A percentile compares a stretch with the other conserved stretches of the same genome.
These are phyloP conservation scores for Daucus carota DNA, from an alignment of 129 eudicot genomes.

Conservation along the genomic window DNA sequence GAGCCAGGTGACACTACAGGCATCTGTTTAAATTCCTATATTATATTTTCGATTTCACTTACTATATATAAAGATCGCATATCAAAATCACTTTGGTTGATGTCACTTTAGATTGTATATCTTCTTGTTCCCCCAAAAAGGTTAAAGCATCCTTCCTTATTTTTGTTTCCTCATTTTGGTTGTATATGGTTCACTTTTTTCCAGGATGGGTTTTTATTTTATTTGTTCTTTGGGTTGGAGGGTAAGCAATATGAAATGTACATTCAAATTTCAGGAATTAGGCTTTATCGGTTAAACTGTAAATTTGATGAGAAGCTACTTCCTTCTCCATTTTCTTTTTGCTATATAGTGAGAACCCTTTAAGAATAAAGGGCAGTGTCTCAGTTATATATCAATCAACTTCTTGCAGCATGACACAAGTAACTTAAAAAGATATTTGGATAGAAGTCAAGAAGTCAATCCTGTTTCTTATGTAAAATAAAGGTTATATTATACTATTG, in stretches of 20 bases:
- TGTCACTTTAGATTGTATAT: neutral
- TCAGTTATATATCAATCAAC: neutral
- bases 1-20: constrained; percentile 15
- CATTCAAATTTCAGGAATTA: neutral
- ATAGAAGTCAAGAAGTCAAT: neutral
- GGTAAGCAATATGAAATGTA: neutral
- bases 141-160: neutral
- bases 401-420: neutral
- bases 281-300: too few relatives aligned
- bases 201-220: too few relatives aligned
- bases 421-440: neutral
- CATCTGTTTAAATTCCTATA: neutral
- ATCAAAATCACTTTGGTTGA: neutral
- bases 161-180: neutral
- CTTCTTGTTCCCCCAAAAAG: neutral
- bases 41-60: neutral
- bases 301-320: neutral
- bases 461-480: neutral
- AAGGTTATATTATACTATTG: neutral
- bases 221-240: too few relatives aligned
- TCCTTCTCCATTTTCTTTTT: neutral
- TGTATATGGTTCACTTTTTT: too few relatives aligned
- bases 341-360: neutral
- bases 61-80: neutral
- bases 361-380: neutral